A percentile compares a stretch with the other conserved stretches of the same genome.
Evolutionary conservation across 176 grass and related monocot genomes (phyloP).

Genomic region (Avena sativa): DNA sequence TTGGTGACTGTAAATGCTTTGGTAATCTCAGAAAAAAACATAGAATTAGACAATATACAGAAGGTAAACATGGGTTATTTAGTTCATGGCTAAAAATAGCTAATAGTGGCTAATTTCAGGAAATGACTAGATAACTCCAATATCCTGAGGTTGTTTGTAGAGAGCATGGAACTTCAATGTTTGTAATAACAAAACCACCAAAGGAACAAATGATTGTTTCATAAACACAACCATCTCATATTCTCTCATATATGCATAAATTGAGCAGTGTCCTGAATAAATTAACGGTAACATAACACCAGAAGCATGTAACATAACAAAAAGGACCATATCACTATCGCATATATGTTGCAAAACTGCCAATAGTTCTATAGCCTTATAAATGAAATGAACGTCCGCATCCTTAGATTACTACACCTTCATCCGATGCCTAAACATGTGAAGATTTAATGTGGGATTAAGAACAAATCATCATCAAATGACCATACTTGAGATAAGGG

Average conservation of each 20-base stretch:
- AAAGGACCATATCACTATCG: background rate
- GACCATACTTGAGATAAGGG: background rate
- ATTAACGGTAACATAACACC: background rate
- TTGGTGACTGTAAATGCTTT: background rate
- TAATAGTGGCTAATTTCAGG: background rate
- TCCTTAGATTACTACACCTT: background rate
- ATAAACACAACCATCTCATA: constrained; percentile 21
- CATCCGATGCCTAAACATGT: background rate
- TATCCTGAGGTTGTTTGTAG: background rate
- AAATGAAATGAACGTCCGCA: background rate
- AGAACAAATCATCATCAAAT: constrained; percentile 19
- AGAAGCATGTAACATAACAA: background rate
- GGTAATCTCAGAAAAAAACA: background rate
- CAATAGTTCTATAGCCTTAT: background rate
- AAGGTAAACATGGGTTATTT: background rate
- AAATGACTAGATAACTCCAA: constrained; percentile 12
- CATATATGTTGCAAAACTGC: background rate
- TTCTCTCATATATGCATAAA: background rate
- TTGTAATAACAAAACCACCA: background rate
- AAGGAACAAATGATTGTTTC: constrained; percentile 12
- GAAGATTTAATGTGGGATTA: constrained; percentile 19
- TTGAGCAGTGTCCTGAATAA: constrained; percentile 3
- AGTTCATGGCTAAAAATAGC: background rate
- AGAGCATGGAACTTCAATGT: constrained; percentile 3
- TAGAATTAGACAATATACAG: background rate